Percentiles rank a stretch among this genome's conserved stretches.
Conservation (phyloP, 441 rosid genomes). For the Isatis lusitanica region DNA sequence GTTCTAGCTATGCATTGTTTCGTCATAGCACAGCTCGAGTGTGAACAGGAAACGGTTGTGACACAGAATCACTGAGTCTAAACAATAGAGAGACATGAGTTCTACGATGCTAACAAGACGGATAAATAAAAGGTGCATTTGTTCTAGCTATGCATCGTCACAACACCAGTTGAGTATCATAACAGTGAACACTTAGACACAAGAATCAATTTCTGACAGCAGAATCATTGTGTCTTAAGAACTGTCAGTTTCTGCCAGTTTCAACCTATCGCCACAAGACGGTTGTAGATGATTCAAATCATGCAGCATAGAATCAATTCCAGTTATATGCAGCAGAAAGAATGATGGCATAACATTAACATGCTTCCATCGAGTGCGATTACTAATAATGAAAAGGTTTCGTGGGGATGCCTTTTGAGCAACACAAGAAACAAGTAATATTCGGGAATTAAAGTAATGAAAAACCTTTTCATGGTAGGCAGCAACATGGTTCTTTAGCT, state of each 20-base stretch:
- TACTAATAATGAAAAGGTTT: not conserved
- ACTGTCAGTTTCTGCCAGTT: not conserved
- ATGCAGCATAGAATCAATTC: not conserved
- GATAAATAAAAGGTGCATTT: not conserved
- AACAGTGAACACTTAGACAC: not conserved
- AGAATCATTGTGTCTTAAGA: slow-evolving; percentile 1
- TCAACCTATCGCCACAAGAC: not conserved
- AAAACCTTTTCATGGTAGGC: slow-evolving; percentile 88
- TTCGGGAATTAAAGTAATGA: slow-evolving; percentile 3
- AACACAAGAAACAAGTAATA: not conserved
- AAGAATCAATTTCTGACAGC: not conserved
- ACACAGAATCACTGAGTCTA: slow-evolving; percentile 5
- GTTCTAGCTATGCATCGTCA: slow-evolving; percentile 1
- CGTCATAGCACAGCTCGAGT: not conserved
- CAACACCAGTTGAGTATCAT: not conserved
- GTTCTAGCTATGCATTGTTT: slow-evolving; percentile 1
- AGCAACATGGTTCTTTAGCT: slow-evolving; percentile 83
- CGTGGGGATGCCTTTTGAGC: no score
- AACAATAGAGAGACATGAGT: not conserved
- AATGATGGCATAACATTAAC: not conserved
- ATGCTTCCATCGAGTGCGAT: not conserved
- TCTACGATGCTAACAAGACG: no score
- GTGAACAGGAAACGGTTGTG: not conserved
- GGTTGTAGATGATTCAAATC: not conserved
- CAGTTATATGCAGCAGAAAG: not conserved